Percentiles rank a stretch among this genome's conserved stretches.
Conservation (phyloP, 2,329 filamentous ascomycete genomes). For the Diplodia intermedia region DNA sequence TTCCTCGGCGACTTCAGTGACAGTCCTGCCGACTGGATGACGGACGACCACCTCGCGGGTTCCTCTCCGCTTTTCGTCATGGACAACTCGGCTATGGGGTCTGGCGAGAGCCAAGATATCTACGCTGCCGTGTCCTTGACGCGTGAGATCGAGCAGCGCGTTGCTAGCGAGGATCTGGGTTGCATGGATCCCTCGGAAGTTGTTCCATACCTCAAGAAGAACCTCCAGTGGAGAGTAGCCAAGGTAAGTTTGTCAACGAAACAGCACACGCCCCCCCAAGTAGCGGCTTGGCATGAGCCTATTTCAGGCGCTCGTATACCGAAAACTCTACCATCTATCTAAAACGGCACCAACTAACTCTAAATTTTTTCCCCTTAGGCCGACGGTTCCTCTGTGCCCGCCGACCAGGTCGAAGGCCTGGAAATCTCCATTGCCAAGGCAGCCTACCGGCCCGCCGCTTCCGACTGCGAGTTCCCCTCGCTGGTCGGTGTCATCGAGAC, state of each 20-base stretch:
- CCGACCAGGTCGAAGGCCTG: conserved; percentile 46
- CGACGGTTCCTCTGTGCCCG: conserved; percentile 46
- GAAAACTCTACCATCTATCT: neutral
- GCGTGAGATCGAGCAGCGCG: conserved; percentile 47
- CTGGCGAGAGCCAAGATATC: conserved; percentile 21
- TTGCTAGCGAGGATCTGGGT: conserved; percentile 44
- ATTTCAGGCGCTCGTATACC: conserved; percentile 1
- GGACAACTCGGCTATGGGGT: conserved; percentile 12
- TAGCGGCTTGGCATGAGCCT: neutral
- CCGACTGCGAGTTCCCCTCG: conserved; percentile 46
- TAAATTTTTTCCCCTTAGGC: conserved; percentile 39
- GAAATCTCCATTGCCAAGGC: conserved; percentile 50
- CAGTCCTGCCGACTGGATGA: conserved; percentile 59
- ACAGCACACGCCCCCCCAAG: conserved; percentile 29
- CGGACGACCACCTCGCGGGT: conserved; percentile 65
- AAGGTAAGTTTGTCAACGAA: conserved; percentile 21
- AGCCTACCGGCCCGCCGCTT: conserved; percentile 47
- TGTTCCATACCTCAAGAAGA: conserved; percentile 37
- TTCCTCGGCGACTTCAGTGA: conserved; percentile 65
- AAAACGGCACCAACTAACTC: neutral
- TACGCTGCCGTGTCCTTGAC: conserved; percentile 56
- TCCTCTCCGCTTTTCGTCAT: conserved; percentile 60
- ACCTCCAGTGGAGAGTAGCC: conserved; percentile 40
- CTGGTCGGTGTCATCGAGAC: conserved; percentile 44
- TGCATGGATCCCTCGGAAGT: conserved; percentile 39